Evolutionary conservation across 2,329 filamentous ascomycete species (phyloP), one percentile per base, ranked within the genome.

Genomic region (Nectriaceae sp.): DNA sequence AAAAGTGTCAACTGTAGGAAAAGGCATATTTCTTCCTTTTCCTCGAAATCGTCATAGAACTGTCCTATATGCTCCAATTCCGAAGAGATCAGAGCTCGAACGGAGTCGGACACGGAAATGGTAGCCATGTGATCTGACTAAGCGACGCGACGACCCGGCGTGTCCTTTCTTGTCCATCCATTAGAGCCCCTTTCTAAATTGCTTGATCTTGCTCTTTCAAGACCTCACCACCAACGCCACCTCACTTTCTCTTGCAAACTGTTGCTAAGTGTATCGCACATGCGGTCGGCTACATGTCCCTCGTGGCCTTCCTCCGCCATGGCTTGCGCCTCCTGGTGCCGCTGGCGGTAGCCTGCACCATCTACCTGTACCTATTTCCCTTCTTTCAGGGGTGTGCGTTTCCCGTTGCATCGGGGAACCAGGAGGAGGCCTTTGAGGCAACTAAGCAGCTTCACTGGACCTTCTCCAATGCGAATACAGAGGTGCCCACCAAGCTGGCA

Each of bases 361-460:
- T 85, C 56, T 95, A 92, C 72, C 79, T 97, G 44, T 97, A 97
- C 73, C 75, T 93, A 33, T 97, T 96, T 66, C 92, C 94, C 8
- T 64, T 89, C 59, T 87, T 96, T 64, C 80, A 84, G 57, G 80
- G 82, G 63, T 97, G 92, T 75, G 84, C 80, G 31, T 97, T 97
- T 70, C 90, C 92, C 11, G 67, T 74, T 55, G 77, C 75, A 29
- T 73, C 68, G 4, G 56, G 68, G 35, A 59, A 68, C 45, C 43
- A 59, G 19, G 43, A 50, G 4, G 66, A 69, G 22, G 69, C 70
- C 0, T 70, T 70, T 19, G 60, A 68, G 6, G 53, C 56, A 31
- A 70, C 68, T 3, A 72, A 70, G 52, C 69, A 65, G 52, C 64
- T 74, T 13, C 75, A 79, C 49, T 74, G 70, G 66, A 70, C 70